Conservation (phyloP, 2,329 filamentous ascomycete species). For the Trichoderma aggressivum region DNA sequence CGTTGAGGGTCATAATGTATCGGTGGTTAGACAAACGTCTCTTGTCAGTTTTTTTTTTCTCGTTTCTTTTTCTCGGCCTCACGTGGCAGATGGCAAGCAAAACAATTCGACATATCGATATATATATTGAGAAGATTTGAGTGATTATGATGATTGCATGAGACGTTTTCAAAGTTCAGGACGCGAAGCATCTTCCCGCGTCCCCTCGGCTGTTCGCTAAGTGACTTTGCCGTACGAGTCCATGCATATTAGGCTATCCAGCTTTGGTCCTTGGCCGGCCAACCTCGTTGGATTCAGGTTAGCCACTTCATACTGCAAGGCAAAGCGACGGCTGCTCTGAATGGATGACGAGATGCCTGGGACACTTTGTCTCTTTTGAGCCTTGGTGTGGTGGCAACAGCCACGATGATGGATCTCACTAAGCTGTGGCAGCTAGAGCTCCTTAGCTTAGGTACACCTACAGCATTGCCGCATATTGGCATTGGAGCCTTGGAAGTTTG, state of each 20-base stretch:
- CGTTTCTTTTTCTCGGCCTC: neutral
- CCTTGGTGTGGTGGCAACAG: neutral
- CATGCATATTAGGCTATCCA: neutral
- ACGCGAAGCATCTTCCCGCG: neutral
- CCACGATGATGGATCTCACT: conserved; percentile 8
- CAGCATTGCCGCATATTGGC: neutral
- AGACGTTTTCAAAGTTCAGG: neutral
- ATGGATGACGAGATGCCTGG: neutral
- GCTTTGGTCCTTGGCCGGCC: neutral
- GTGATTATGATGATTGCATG: neutral
- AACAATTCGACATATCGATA: neutral
- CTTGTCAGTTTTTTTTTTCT: conserved; percentile 6
- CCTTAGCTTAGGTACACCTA: neutral
- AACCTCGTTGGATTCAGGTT: neutral
- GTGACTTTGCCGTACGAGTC: neutral
- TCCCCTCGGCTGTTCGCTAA: neutral
- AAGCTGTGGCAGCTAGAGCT: neutral
- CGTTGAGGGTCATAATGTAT: conserved; percentile 38
- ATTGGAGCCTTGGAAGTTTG: neutral
- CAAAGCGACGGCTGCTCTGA: neutral
- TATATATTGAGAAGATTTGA: neutral
- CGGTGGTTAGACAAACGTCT: conserved; percentile 29
- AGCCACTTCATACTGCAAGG: neutral
- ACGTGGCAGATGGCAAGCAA: conserved; percentile 11
- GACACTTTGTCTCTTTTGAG: neutral